Base-by-base conservation (phyloP, 306 rosid species). In the Cyamopsis tetragonoloba region DNA sequence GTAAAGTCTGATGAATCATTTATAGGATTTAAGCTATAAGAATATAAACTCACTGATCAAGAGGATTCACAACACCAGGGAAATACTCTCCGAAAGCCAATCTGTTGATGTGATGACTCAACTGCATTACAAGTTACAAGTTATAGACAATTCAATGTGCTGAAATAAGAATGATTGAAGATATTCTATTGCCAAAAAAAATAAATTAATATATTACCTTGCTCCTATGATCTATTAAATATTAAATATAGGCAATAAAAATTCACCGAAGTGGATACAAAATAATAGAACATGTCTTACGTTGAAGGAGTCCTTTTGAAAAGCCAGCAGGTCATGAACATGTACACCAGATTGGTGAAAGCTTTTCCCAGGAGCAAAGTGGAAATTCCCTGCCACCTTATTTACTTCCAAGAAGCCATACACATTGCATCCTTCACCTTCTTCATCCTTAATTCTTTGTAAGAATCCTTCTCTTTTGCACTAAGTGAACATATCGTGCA, bases 381-480 rank as follows among this genome's bases (percentile, higher is more conserved):
- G 99, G 63, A 95, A 95, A 82, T 91, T 95, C 61, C 99, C 97
- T 4, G 97, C 99, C 42, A 95, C 97, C 81, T 95, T 95, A 75
- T 95, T 95, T 62, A 93, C 96, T 82, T 93, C 96, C 82, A 93
- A 77, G 79, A 88, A 90, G 9, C 99, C 99, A 82, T 93, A 90
- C 5, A 90, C 77, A 79, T 93, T 95, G 74, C 97, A 95, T 15
- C 97, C 99, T 85, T 95, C 99, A 23, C 99, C 96, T 4, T 88
- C 97, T 81, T 95, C 97, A 5, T 95, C 97, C 85, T 90, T 95
- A 82, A 95, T 86, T 80, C 83, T 86, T 76, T 95, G 92, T 57
- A 95, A 77, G 79, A 95, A 95, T 22, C 97, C 99, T 85, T 95
- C 99, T 82, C 99, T 88, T 85, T 95, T 91, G 87, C 99, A 95